Evolutionary conservation across 2,329 filamentous ascomycete species (phyloP).

Genomic region (Paecilomyces sp.): DNA sequence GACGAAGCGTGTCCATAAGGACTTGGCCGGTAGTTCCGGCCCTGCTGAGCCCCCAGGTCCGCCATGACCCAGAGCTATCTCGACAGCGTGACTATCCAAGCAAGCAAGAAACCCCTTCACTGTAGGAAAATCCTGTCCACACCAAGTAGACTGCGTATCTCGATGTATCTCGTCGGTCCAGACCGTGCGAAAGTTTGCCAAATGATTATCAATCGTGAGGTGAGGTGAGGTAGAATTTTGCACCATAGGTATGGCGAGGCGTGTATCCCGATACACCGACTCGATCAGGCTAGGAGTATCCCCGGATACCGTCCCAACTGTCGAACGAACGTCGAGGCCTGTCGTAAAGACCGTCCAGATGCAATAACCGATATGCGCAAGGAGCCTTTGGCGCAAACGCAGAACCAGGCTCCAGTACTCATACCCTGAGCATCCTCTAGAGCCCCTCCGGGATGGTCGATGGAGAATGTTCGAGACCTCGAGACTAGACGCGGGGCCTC

Average conservation of each 20-base stretch:
- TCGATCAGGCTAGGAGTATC: constrained; percentile 19
- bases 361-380: constrained; percentile 25
- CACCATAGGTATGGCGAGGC: background rate
- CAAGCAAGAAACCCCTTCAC: background rate
- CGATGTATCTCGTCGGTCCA: background rate
- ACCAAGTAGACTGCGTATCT: background rate
- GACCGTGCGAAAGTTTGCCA: background rate
- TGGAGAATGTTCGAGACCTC: constrained; percentile 5
- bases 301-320: constrained; percentile 14
- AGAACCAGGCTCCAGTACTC: constrained; percentile 30
- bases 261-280: background rate
- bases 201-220: background rate
- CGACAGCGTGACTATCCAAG: background rate
- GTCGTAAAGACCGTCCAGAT: constrained; percentile 13
- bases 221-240: background rate
- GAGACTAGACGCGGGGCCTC: constrained; percentile 6
- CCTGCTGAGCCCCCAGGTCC: constrained; percentile 57
- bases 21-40: constrained; percentile 50
- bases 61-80: constrained; percentile 42
- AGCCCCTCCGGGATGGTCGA: constrained; percentile 6
- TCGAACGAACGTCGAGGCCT: constrained; percentile 14
- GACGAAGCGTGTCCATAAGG: constrained; percentile 48
- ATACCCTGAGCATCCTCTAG: constrained; percentile 34
- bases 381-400: constrained; percentile 34
- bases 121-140: background rate